Evolutionary conservation across 345 rosid species (phyloP), one percentile per base, ranked within the genome.

Genomic region (Gossypium anomalum): DNA sequence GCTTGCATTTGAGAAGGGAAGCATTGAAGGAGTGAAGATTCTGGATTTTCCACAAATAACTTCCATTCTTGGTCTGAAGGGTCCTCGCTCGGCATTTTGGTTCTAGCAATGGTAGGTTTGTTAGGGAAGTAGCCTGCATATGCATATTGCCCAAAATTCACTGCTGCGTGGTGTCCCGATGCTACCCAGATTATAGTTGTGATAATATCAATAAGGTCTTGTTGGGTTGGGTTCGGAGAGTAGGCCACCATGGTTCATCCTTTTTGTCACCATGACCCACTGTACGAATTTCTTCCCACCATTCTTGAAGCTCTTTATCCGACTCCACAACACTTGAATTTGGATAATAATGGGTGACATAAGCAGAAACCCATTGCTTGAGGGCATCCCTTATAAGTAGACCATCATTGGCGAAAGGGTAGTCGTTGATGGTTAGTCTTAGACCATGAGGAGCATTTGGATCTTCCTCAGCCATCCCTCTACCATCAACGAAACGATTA

Each of bases 371-470:
- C 91, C 91, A 89, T 29, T 72, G 47, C 60, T 85, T 81, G 47
- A 87, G 51, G 43, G 62, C 25, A 58, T 83, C 87, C 93, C 89
- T 87, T 3, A 86, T 49, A 7, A 78, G 19, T 12, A 89, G 82
- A 3, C 93, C 93, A 29, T 87, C 93, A 14, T 73, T 89, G 11
- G 91, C 90, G 51, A 62, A 87, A 3, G 93, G 93, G 78, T 87
- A 85, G 79, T 89, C 90, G 27, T 87, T 80, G 13, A 87, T 83
- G 47, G 85, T 58, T 13, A 87, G 84, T 69, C 81, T 86, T 9
- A 89, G 60, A 44, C 89, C 93, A n/a, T 83, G 83, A 17, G 91
- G 86, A 11, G 80, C 76, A 22, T 71, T 47, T 23, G 82, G 85
- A 74, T 89, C 91, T 58, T 83, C 85, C 7, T 77, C 84, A 0